phyloP scores from a whole-genome alignment of 768 basidiomycete genomes.

The Boletales sp. region DNA sequence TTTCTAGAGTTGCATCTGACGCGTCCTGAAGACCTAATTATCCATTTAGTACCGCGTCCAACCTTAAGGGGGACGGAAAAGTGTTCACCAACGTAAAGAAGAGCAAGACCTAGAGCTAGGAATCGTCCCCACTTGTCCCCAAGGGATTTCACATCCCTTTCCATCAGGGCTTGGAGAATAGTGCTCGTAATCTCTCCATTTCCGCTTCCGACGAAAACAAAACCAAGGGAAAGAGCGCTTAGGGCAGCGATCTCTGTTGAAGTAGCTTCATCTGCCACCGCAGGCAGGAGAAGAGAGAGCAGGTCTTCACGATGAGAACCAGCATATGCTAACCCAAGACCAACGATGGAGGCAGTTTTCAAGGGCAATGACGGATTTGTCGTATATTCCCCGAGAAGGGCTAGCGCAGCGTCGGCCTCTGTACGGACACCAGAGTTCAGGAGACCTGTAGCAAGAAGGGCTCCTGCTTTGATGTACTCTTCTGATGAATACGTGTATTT shows the following conservation, averaged over 20 bases:
- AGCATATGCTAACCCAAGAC: conserved; percentile 90
- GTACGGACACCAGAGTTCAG: conserved; percentile 86
- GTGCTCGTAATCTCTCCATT: conserved; percentile 89
- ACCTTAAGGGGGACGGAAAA: neutral
- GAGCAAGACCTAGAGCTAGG: conserved; percentile 82
- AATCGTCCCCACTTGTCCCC: conserved; percentile 95
- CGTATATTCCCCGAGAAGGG: conserved; percentile 85
- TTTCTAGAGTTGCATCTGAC: conserved; percentile 91
- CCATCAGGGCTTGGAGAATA: conserved; percentile 91
- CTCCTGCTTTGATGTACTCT: conserved; percentile 97
- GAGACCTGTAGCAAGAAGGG: conserved; percentile 91
- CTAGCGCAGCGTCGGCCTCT: conserved; percentile 90
- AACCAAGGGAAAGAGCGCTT: conserved; percentile 85
- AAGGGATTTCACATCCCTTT: conserved; percentile 67
- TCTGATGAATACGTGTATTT: conserved; percentile 96
- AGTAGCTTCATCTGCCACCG: conserved; percentile 73
- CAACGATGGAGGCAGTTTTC: conserved; percentile 86
- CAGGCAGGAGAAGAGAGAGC: conserved; percentile 70
- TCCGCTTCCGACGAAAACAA: conserved; percentile 93
- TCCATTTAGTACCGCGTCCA: conserved; percentile 7
- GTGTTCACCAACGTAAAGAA: conserved; percentile 82
- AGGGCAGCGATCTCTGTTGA: conserved; percentile 89
- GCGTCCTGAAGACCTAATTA: conserved; percentile 81
- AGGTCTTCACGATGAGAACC: conserved; percentile 92
- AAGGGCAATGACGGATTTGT: conserved; percentile 82